Percentiles rank a stretch among this genome's conserved stretches.
These are phyloP conservation scores for Stropharia rugosoannulata DNA, from an alignment of 768 basidiomycete species.

Conservation along the genomic window DNA sequence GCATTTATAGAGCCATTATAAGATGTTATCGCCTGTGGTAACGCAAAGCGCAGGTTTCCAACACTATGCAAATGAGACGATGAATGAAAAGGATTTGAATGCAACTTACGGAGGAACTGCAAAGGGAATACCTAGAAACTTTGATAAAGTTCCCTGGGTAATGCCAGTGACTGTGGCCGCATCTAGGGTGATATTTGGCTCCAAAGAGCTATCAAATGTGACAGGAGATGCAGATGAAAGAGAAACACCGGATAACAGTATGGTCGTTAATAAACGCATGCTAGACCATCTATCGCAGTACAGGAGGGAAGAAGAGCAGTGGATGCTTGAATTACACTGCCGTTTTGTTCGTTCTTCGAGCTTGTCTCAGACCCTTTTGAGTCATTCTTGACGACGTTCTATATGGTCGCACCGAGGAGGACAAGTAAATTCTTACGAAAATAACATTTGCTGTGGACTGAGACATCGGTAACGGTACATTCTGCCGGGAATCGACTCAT, in stretches of 20 bases:
- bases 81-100: not conserved
- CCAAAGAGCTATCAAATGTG: not conserved
- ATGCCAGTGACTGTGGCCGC: slow-evolving; percentile 42
- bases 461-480: too few relatives aligned
- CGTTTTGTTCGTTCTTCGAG: not conserved
- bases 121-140: slow-evolving; percentile 51
- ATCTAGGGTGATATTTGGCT: slow-evolving; percentile 39
- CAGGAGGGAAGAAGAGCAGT: not conserved
- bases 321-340: not conserved
- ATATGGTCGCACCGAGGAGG: too few relatives aligned
- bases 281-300: too few relatives aligned
- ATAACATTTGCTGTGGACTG: too few relatives aligned
- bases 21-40: slow-evolving; percentile 35
- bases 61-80: not conserved
- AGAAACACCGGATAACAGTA: not conserved
- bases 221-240: not conserved
- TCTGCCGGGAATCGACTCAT: too few relatives aligned
- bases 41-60: slow-evolving; percentile 36
- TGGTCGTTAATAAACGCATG: not conserved
- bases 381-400: not conserved
- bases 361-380: not conserved
- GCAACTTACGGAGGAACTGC: slow-evolving; percentile 46
- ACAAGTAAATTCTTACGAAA: too few relatives aligned
- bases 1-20: slow-evolving; percentile 38
- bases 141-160: slow-evolving; percentile 28